Conservation (phyloP, 306 rosid genomes). For the Medicago truncatula region MtrunA17r5.0-ANR NC_053049.1:48098501-48099000, state of each 20-base stretch:
- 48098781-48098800: constrained; percentile 15
- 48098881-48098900: constrained; percentile 15
- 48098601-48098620: constrained; percentile 69
- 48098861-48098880: constrained; percentile 33
- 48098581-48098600: constrained; percentile 65
- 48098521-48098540: constrained; percentile 59
- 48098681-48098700: constrained; percentile 48
- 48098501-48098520: constrained; percentile 59
- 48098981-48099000: not conserved
- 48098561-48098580: constrained; percentile 66
- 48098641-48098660: constrained; percentile 52
- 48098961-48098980: constrained; percentile 15
- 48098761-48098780: constrained; percentile 41
- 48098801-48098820: constrained; percentile 36
- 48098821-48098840: constrained; percentile 41
- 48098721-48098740: constrained; percentile 53
- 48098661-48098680: constrained; percentile 41
- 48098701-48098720: constrained; percentile 41
- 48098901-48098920: constrained; percentile 24
- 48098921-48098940: constrained; percentile 32
- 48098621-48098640: constrained; percentile 90
- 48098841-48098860: constrained; percentile 32
- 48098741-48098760: constrained; percentile 25
- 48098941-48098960: not conserved
- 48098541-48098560: constrained; percentile 67